A percentile compares a stretch with the other conserved stretches of the same genome.
Conservation (phyloP, 2,329 filamentous ascomycete species). For the Exophiala bonariae region DNA sequence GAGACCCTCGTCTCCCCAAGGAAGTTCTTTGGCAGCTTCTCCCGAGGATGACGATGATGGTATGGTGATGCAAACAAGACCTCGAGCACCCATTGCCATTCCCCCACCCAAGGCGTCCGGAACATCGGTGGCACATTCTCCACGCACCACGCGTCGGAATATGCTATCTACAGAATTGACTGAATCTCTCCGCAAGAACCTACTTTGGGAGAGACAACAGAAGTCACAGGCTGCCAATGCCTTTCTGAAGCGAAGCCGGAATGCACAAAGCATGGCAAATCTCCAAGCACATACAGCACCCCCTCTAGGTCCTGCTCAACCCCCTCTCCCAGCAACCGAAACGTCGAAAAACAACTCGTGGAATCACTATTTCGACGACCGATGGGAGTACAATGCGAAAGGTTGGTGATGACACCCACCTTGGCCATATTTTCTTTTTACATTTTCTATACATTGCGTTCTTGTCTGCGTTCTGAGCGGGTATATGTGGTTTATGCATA, state of each 20-base stretch:
- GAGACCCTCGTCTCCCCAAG: conserved; percentile 64
- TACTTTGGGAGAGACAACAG: conserved; percentile 93
- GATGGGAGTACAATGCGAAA: conserved; percentile 81
- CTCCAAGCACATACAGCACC: conserved; percentile 76
- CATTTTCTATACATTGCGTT: conserved; percentile 10
- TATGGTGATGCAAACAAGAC: conserved; percentile 26
- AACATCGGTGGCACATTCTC: conserved; percentile 71
- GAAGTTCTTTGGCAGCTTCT: conserved; percentile 50
- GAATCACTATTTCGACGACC: conserved; percentile 82
- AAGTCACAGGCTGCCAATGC: conserved; percentile 87
- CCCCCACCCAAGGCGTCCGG: conserved; percentile 17
- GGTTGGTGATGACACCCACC: conserved; percentile 63
- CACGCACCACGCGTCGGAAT: conserved; percentile 85
- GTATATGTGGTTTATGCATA: conserved; percentile 17
- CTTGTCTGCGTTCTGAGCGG: conserved; percentile 22
- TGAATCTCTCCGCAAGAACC: conserved; percentile 84
- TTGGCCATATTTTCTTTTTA: conserved; percentile 6
- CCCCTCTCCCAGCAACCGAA: conserved; percentile 34
- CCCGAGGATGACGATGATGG: conserved; percentile 45
- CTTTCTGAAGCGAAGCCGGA: conserved; percentile 85
- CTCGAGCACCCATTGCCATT: conserved; percentile 23
- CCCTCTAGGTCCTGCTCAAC: conserved; percentile 54
- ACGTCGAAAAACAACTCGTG: conserved; percentile 67
- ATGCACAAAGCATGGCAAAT: conserved; percentile 86
- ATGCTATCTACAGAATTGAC: conserved; percentile 96